These are phyloP conservation scores for Cicer bijugum DNA, from an alignment of 306 rosid genomes.

Conservation along the genomic window DNA sequence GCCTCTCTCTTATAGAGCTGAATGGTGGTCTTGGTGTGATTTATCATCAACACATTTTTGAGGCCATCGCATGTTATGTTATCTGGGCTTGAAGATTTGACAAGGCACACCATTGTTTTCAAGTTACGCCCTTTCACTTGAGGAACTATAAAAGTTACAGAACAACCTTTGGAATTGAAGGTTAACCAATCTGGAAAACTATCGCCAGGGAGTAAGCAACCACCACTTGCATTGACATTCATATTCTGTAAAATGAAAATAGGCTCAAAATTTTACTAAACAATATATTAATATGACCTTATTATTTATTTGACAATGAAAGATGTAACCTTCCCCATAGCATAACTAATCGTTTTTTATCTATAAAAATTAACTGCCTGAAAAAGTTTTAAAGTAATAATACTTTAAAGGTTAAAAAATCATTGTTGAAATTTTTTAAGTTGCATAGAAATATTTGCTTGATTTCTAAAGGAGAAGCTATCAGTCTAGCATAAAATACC, in stretches of 20 bases:
- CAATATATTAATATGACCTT: background rate
- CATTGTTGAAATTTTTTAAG: background rate
- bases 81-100: background rate
- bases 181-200: slow-evolving; percentile 41
- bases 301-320: background rate
- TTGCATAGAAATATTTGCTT: background rate
- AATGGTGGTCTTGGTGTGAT: slow-evolving; percentile 28
- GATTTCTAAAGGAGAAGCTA: background rate
- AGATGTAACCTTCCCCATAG: background rate
- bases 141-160: slow-evolving; percentile 37
- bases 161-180: slow-evolving; percentile 16
- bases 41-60: slow-evolving; percentile 34
- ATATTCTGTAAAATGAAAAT: slow-evolving; percentile 20
- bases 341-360: background rate
- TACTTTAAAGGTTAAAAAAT: background rate
- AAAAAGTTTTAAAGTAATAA: background rate
- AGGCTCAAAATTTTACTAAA: background rate
- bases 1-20: slow-evolving; percentile 24
- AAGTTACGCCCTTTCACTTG: slow-evolving; percentile 15
- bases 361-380: background rate
- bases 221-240: background rate
- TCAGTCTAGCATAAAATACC: too few relatives aligned
- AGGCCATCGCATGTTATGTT: background rate
- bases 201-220: slow-evolving; percentile 16
- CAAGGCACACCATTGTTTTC: slow-evolving; percentile 35